Conservation (phyloP, 2,329 filamentous ascomycete species). For the Albophoma yamanashiensis region DNA sequence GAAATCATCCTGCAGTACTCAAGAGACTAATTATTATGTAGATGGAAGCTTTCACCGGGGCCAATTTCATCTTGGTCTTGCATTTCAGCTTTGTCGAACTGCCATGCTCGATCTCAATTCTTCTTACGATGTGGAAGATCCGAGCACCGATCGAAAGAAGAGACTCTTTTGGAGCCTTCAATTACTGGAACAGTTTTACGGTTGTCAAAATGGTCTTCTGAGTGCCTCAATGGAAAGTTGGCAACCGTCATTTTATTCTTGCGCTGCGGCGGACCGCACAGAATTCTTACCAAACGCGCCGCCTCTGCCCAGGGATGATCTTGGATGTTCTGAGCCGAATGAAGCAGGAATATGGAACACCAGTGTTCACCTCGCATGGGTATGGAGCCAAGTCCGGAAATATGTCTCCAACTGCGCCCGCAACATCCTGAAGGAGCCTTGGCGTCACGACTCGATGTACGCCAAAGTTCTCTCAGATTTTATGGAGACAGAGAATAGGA, state of each 20-base stretch:
- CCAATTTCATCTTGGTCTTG: constrained; percentile 38
- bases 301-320: constrained; percentile 30
- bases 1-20: neutral
- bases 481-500: constrained; percentile 37
- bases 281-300: constrained; percentile 24
- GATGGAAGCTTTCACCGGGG: constrained; percentile 37
- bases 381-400: constrained; percentile 35
- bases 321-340: constrained; percentile 26
- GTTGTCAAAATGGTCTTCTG: constrained; percentile 32
- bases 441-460: constrained; percentile 41
- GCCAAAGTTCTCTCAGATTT: constrained; percentile 38
- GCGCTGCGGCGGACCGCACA: constrained; percentile 7
- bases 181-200: constrained; percentile 37
- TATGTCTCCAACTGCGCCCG: constrained; percentile 37
- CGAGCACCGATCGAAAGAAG: constrained; percentile 31
- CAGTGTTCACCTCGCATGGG: constrained; percentile 36
- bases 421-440: constrained; percentile 36
- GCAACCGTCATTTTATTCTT: constrained; percentile 21
- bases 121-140: constrained; percentile 23
- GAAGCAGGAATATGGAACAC: constrained; percentile 41
- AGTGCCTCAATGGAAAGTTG: constrained; percentile 29
- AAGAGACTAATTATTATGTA: constrained; percentile 11
- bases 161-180: constrained; percentile 41
- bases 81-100: constrained; percentile 37
- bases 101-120: constrained; percentile 35